Base-by-base conservation (phyloP, 1,284 basidiomycete species). In the Ganoderma sinense region DNA sequence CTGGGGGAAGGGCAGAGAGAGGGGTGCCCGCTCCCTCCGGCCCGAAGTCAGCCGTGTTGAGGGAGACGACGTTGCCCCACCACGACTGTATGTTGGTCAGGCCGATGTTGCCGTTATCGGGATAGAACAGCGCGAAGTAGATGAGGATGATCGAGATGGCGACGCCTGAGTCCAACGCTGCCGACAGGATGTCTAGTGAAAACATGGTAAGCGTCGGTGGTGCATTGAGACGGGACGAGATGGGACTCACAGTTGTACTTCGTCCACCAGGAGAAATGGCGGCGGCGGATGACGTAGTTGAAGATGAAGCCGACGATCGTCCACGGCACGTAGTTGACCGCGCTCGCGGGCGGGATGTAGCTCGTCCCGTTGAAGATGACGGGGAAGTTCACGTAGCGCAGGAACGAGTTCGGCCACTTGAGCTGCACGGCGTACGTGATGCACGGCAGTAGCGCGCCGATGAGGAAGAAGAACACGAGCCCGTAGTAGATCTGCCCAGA, bases 301-400 rank as follows among this genome's bases (percentile, higher is more conserved):
- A 86, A 85, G 64, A 82, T 72, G 72, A 83, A 83, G 11, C 80
- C 82, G 58, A 81, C 78, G 69, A 83, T 74, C 39, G 79, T 75
- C 82, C 82, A 83, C 2, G 81, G 79, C 4, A 81, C 80, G 72
- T 84, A 85, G 76, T 86, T 86, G 69, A 85, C 77, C 4, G 84
- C 83, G 7, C 78, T 79, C 31, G 84, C 84, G 20, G 84, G 84
- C 0, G 85, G 85, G 39, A 83, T 81, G 69, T 69, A 75, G 23
- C 75, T 69, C 33, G 78, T 78, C 45, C 82, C 82, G 53, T 74
- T 76, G 70, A 84, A 79, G 66, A 82, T 77, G 67, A 81, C 75
- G 36, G 94, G 93, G 68, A 94, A 87, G 82, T 94, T 94, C 79
- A 94, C 83, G 78, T 92, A 94, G 69, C 91, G 85, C 86, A 90